Evolutionary conservation across 2,329 filamentous ascomycete genomes (phyloP).

Genomic region (Pyrenophora tritici-repentis): DNA sequence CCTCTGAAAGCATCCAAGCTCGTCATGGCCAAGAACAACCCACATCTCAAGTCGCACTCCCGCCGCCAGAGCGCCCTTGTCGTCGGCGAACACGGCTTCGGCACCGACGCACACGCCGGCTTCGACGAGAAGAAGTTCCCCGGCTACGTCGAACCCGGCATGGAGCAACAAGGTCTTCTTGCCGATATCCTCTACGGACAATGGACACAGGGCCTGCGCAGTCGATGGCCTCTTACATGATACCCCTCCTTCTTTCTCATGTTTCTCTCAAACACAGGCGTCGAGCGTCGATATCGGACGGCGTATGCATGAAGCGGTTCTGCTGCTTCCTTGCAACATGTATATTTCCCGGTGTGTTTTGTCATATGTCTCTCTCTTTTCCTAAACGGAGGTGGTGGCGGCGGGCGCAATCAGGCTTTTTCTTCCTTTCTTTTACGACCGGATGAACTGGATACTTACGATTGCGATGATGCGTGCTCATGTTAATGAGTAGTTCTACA

Average conservation of each 20-base stretch:
- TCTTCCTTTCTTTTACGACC: too few relatives aligned
- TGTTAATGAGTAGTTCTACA: not conserved
- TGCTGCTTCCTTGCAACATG: not conserved
- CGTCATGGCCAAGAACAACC: conserved; percentile 79
- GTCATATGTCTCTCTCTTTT: too few relatives aligned
- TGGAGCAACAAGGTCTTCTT: conserved; percentile 90
- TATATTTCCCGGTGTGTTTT: too few relatives aligned
- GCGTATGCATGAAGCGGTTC: not conserved
- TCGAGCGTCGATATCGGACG: not conserved
- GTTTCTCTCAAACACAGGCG: not conserved
- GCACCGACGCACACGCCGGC: conserved; percentile 44
- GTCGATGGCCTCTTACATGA: conserved; percentile 48
- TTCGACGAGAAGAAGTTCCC: conserved; percentile 60
- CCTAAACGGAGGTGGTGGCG: too few relatives aligned
- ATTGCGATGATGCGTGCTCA: too few relatives aligned
- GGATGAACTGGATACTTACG: too few relatives aligned
- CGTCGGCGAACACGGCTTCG: conserved; percentile 51
- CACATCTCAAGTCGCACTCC: conserved; percentile 77
- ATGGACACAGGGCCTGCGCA: conserved; percentile 82
- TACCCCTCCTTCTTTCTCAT: not conserved
- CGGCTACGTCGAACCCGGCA: conserved; percentile 67
- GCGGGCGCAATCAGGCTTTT: too few relatives aligned
- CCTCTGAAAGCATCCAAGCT: conserved; percentile 66
- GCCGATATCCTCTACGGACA: conserved; percentile 88
- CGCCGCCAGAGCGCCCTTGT: conserved; percentile 55